phyloP scores from a whole-genome alignment of 2,329 filamentous ascomycete species.

The Cercospora sp. region DNA sequence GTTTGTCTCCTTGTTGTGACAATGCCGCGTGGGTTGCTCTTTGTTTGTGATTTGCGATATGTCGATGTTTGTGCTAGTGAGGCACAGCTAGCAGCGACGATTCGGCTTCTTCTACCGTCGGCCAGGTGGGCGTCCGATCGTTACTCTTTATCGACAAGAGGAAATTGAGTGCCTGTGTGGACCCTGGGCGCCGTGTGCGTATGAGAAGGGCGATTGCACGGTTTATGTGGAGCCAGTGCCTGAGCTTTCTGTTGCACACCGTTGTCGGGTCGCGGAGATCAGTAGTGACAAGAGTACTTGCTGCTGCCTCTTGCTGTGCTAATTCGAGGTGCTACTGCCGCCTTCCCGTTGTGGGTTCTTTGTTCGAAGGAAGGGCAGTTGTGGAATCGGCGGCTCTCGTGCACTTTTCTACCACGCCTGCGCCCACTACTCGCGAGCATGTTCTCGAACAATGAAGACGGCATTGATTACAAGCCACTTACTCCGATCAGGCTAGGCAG shows the following conservation, averaged over 20 bases:
- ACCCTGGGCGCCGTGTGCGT: background rate
- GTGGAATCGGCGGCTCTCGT: background rate
- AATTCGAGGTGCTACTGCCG: background rate
- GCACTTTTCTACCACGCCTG: background rate
- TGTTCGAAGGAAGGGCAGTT: background rate
- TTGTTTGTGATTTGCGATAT: background rate
- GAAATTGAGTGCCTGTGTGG: background rate
- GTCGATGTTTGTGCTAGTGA: background rate
- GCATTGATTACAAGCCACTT: background rate
- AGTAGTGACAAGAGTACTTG: background rate
- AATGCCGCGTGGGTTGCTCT: background rate
- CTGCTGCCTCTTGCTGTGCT: background rate
- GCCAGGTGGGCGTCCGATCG: background rate
- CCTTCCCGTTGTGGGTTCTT: background rate
- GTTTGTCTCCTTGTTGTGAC: background rate
- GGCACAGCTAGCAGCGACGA: background rate
- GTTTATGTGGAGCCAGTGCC: background rate
- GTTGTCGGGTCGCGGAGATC: slow-evolving; percentile 1
- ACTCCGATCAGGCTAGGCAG: background rate
- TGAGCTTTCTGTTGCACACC: slow-evolving; percentile 1
- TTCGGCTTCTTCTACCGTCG: background rate
- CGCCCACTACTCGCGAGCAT: background rate
- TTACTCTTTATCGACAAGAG: background rate
- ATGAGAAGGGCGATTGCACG: background rate
- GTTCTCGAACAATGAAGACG: background rate